Conservation (phyloP, 1,284 basidiomycete species). For the Thelephora terrestris region DNA sequence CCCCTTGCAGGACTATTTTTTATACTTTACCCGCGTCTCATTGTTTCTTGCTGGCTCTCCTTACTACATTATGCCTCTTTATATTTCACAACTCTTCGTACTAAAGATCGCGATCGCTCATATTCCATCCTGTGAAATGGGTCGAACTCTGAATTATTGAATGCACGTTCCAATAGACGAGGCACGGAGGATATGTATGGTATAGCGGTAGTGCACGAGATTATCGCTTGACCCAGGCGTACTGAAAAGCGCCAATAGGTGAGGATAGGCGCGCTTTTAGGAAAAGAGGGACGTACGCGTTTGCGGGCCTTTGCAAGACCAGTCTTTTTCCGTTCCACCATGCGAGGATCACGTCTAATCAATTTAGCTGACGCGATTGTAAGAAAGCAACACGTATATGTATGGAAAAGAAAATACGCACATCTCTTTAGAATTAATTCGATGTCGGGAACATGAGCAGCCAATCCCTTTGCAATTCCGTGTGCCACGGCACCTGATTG, state of each 20-base stretch:
- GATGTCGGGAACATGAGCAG: conserved; percentile 58
- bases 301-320: conserved; percentile 88
- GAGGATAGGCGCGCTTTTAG: neutral
- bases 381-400: neutral
- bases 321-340: conserved; percentile 98
- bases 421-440: conserved; percentile 65
- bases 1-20: no score
- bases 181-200: neutral
- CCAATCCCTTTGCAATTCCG: conserved; percentile 76
- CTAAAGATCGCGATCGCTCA: no score
- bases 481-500: conserved; percentile 88
- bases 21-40: no score
- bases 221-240: conserved; percentile 94
- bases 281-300: conserved; percentile 46
- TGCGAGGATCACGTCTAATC: conserved; percentile 85
- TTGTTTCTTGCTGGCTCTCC: no score
- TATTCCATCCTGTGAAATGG: neutral
- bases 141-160: neutral
- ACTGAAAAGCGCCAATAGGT: conserved; percentile 33
- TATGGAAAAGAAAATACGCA: conserved; percentile 19
- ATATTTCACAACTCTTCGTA: no score
- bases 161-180: neutral
- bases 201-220: conserved; percentile 1
- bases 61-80: no score
- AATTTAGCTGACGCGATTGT: conserved; percentile 57